phyloP scores from a whole-genome alignment of 768 basidiomycete species.

The Russula dissimulans region DNA sequence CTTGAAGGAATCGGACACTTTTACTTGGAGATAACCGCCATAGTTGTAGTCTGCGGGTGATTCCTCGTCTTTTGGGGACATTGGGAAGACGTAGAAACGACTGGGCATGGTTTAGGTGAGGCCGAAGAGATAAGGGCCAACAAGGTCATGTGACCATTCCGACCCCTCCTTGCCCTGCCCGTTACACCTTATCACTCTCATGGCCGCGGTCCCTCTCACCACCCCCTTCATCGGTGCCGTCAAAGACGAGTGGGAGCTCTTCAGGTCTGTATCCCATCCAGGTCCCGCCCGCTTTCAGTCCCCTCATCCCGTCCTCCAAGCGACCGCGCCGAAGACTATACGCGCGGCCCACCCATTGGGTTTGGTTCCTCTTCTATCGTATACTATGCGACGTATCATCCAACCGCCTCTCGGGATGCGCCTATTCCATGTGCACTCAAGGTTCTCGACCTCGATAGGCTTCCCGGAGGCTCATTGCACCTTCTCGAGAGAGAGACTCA shows the following conservation, averaged over 20 bases:
- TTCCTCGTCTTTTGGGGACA: slow-evolving; percentile 66
- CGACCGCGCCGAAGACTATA: slow-evolving; percentile 63
- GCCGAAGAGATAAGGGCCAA: background rate
- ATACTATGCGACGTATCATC: slow-evolving; percentile 62
- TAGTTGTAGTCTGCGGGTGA: slow-evolving; percentile 75
- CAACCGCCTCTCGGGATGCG: slow-evolving; percentile 26
- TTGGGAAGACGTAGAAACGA: slow-evolving; percentile 45
- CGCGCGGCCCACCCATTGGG: slow-evolving; percentile 69
- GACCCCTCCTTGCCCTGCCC: no score
- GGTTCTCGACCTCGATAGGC: slow-evolving; percentile 77
- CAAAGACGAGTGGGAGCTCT: slow-evolving; percentile 75
- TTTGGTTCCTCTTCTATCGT: slow-evolving; percentile 92
- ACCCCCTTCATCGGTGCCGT: slow-evolving; percentile 65
- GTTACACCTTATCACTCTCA: background rate
- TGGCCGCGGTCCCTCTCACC: background rate
- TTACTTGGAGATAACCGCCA: slow-evolving; percentile 59
- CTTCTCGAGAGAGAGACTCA: slow-evolving; percentile 80
- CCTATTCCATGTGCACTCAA: slow-evolving; percentile 71
- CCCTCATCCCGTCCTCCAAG: slow-evolving; percentile 29
- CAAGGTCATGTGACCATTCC: background rate
- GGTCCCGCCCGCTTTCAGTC: background rate
- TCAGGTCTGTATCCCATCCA: slow-evolving; percentile 40
- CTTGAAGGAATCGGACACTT: slow-evolving; percentile 74
- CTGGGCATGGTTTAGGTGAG: slow-evolving; percentile 45
- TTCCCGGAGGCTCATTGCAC: slow-evolving; percentile 60